Evolutionary conservation across 1,284 basidiomycete species (phyloP).

Genomic region (Tilletia setariae): DNA sequence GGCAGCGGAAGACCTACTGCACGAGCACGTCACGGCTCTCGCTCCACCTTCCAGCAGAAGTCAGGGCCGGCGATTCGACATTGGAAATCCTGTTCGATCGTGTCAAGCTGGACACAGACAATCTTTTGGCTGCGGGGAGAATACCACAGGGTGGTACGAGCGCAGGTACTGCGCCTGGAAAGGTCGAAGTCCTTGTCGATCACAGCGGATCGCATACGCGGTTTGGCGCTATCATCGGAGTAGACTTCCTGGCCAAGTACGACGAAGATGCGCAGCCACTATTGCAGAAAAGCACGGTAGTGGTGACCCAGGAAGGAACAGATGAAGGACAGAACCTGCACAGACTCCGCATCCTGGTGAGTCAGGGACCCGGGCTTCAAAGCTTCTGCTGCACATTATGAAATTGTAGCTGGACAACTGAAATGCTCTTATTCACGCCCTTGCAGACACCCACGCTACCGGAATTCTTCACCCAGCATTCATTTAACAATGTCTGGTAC

Average conservation of each 20-base stretch:
- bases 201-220: not conserved
- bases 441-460: conserved; percentile 8
- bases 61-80: not conserved
- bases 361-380: too few relatives aligned
- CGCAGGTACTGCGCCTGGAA: not conserved
- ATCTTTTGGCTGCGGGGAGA: not conserved
- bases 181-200: conserved; percentile 7
- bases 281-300: conserved; percentile 7
- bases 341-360: not conserved
- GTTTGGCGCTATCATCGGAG: not conserved
- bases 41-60: not conserved
- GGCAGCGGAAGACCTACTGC: conserved; percentile 9
- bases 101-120: not conserved
- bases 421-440: not conserved
- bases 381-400: too few relatives aligned
- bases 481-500: conserved; percentile 7
- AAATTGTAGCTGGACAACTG: too few relatives aligned
- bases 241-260: conserved; percentile 10
- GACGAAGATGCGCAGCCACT: conserved; percentile 6
- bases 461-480: not conserved
- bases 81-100: conserved; percentile 7
- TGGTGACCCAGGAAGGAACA: not conserved
- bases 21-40: not conserved
- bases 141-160: conserved; percentile 1
- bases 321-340: not conserved